Evolutionary conservation across 192 early-diverging fungal genomes (phyloP).

Genomic region (Blastocladiella britannica): DNA sequence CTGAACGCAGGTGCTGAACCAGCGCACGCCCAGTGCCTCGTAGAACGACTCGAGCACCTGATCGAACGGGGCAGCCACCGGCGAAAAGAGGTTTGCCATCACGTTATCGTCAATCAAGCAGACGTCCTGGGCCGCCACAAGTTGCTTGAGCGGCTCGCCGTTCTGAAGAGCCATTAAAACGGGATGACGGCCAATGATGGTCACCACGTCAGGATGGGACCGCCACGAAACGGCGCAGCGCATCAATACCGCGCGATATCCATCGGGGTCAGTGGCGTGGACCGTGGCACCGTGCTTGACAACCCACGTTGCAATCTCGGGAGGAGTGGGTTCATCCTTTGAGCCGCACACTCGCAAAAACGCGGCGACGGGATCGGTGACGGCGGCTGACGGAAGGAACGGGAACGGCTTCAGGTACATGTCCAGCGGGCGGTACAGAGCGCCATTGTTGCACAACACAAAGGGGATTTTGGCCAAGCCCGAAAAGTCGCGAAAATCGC

Average conservation of each 20-base stretch:
- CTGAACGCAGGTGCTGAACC: neutral
- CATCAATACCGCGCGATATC: constrained; percentile 13
- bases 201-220: constrained; percentile 14
- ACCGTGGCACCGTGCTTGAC: constrained; percentile 33
- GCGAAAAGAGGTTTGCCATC: constrained; percentile 47
- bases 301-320: constrained; percentile 45
- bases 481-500: constrained; percentile 18
- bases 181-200: constrained; percentile 41
- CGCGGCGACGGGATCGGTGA: constrained; percentile 44
- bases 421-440: too few relatives aligned
- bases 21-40: constrained; percentile 8
- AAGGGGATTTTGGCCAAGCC: neutral
- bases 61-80: constrained; percentile 50
- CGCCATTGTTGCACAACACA: too few relatives aligned
- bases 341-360: constrained; percentile 72
- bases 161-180: constrained; percentile 3
- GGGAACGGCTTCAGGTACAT: neutral
- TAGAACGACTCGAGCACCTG: constrained; percentile 46
- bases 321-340: constrained; percentile 48
- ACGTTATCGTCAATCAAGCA: constrained; percentile 60
- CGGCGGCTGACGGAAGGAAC: constrained; percentile 39
- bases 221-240: constrained; percentile 10
- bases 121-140: constrained; percentile 45
- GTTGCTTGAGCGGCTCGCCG: constrained; percentile 11
- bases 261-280: constrained; percentile 22